Conservation (phyloP, 2,329 filamentous ascomycete species). For the Cordyceps fumosorosea region DNA sequence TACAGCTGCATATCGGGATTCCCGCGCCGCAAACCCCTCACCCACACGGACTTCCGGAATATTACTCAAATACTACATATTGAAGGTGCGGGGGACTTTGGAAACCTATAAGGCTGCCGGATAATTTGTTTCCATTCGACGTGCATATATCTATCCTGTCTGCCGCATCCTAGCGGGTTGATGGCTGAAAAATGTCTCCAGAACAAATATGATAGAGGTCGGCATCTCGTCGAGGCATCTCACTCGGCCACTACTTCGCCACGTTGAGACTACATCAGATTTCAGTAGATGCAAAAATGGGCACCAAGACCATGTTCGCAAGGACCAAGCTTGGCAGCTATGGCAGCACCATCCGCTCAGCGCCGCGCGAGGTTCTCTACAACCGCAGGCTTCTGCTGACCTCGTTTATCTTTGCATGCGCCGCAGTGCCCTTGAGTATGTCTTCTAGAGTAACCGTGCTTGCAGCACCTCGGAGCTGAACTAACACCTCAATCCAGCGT, state of each 20-base stretch:
- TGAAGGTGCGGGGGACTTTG: too few relatives aligned
- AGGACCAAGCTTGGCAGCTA: slow-evolving; percentile 8
- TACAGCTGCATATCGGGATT: not conserved
- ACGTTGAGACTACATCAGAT: too few relatives aligned
- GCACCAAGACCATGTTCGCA: slow-evolving; percentile 1
- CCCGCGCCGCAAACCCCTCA: not conserved
- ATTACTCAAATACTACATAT: not conserved
- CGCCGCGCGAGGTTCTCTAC: slow-evolving; percentile 7
- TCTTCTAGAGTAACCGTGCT: slow-evolving; percentile 9
- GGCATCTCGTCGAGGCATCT: not conserved
- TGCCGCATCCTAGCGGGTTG: not conserved
- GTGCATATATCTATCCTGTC: not conserved
- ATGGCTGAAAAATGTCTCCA: too few relatives aligned
- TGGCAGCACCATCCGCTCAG: not conserved
- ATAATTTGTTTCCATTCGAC: not conserved
- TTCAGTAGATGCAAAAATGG: slow-evolving; percentile 1
- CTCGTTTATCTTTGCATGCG: not conserved
- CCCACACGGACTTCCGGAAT: not conserved
- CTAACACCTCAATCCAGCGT: slow-evolving; percentile 11
- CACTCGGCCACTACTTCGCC: not conserved
- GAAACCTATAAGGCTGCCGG: too few relatives aligned
- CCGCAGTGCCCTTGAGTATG: slow-evolving; percentile 7
- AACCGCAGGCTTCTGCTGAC: slow-evolving; percentile 2
- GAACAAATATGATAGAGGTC: not conserved
- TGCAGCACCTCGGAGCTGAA: too few relatives aligned